Evolutionary conservation across 1,284 basidiomycete genomes (phyloP), one percentile per base, ranked within the genome.

Genomic region (Trichosporon faecale): DNA sequence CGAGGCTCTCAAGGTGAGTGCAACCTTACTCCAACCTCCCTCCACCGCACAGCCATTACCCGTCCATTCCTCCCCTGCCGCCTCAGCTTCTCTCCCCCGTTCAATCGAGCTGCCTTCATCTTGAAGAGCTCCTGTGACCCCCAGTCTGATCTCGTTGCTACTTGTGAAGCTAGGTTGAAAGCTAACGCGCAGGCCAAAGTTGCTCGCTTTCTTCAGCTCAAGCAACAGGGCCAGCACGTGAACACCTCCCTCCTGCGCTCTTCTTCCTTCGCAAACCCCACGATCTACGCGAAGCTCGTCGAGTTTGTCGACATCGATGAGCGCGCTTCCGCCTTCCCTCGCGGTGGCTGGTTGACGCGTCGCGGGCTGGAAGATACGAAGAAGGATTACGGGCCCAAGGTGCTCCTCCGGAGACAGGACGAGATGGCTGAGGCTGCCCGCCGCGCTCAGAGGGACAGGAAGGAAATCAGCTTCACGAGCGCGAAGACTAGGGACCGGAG

Each of bases 301-400:
- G 90, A 94, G 78, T 92, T 95, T 82, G 89, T 96, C 11, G 90
- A 91, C 70, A 90, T 97, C 14, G 90, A 95, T 77, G 96, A 99
- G 81, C 88, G 90, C 12, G 85, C 88, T 14, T 91, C 90, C 0
- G 92, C 93, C 74, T 95, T 95, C 76, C 90, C 91, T n/a, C 31
- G 40, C 29, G 72, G 73, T 16, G 77, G 79, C n/a, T 83, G 77
- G 80, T 44, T 82, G 16, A 79, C 78, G 2, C 76, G 79, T 16
- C 71, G 69, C 8, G 72, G 67, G 12, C 49, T 83, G 44, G 78
- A 78, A 66, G 63, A 18, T 4, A 49, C 68, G 18, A 74, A 78
- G 18, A 67, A 73, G 0, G 29, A 37, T 2, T 76, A 78, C 66
- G 81, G 82, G 0, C 76, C 76, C 0, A 65, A 74, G 23, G 76